Evolutionary conservation across 2,329 filamentous ascomycete species (phyloP).

Genomic region (Ophiosphaerella narmari): DNA sequence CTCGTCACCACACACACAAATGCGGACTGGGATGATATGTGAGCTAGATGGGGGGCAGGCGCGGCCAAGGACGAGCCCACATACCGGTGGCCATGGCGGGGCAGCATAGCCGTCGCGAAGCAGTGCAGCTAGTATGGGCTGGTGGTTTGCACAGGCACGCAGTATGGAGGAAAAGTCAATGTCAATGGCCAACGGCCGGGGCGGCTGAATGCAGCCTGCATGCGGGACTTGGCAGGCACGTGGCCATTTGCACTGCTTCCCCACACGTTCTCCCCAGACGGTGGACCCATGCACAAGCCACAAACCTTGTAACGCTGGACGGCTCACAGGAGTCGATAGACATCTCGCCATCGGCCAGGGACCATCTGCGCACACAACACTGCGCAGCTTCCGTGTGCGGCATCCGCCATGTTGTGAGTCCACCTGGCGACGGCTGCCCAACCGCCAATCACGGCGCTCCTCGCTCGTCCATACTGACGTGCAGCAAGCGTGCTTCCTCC

Average conservation of each 20-base stretch:
- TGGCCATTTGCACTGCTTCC: neutral
- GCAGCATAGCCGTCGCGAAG: conserved; percentile 24
- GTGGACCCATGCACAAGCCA: neutral
- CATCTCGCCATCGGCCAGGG: neutral
- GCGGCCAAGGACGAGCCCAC: conserved; percentile 5
- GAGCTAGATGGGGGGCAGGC: neutral
- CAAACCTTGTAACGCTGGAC: neutral
- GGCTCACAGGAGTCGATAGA: neutral
- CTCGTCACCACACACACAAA: conserved; percentile 96
- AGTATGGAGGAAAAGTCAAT: no score
- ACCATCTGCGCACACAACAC: no score
- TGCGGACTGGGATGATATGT: conserved; percentile 65
- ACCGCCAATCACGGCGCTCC: conserved; percentile 32
- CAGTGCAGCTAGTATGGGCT: neutral
- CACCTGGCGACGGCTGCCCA: conserved; percentile 14
- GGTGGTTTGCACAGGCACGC: neutral
- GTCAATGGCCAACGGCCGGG: neutral
- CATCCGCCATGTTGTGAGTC: conserved; percentile 45
- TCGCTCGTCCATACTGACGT: conserved; percentile 32
- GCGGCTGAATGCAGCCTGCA: neutral
- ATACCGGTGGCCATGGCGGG: conserved; percentile 34
- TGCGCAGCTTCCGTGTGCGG: conserved; percentile 15
- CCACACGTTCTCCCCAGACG: neutral
- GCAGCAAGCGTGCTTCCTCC: conserved; percentile 69
- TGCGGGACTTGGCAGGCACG: neutral